Percentiles rank a stretch among this genome's conserved stretches.
phyloP scores from a whole-genome alignment of 352 stramenopile species.

The Thraustochytrium sp. region DNA sequence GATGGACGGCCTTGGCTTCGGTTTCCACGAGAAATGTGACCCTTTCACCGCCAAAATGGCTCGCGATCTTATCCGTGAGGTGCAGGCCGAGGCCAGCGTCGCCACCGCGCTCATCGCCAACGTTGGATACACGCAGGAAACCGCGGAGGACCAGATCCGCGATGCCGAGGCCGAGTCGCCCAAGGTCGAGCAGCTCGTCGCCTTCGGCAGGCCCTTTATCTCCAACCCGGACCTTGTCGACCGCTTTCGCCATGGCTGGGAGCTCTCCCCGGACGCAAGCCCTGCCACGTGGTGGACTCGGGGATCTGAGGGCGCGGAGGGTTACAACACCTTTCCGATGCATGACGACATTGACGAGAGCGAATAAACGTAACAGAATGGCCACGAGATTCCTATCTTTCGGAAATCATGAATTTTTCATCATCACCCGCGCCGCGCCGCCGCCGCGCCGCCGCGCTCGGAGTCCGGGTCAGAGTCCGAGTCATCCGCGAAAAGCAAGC shows the following conservation, averaged over 20 bases:
- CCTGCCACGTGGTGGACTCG: neutral
- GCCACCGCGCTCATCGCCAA: slow-evolving; percentile 53
- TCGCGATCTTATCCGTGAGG: slow-evolving; percentile 45
- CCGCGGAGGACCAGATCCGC: slow-evolving; percentile 52
- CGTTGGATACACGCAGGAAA: slow-evolving; percentile 50
- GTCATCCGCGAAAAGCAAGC: too few species aligned
- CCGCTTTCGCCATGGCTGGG: slow-evolving; percentile 54
- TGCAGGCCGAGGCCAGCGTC: slow-evolving; percentile 3
- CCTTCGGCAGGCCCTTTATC: slow-evolving; percentile 65
- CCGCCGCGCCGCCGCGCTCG: too few species aligned
- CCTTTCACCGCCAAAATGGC: slow-evolving; percentile 54
- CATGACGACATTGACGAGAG: neutral
- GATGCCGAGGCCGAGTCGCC: slow-evolving; percentile 54
- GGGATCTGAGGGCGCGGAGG: neutral
- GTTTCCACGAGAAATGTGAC: slow-evolving; percentile 26
- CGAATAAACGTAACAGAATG: neutral
- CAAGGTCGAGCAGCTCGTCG: slow-evolving; percentile 49
- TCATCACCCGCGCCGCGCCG: too few species aligned
- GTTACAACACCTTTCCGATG: neutral
- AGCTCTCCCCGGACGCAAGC: neutral
- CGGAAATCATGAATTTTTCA: too few species aligned
- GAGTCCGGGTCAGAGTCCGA: too few species aligned
- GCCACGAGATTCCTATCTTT: too few species aligned
- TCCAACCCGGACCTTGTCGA: slow-evolving; percentile 66
- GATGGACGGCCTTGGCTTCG: neutral